Percentiles rank a stretch among this genome's conserved stretches.
Conservation (phyloP, 768 basidiomycete genomes). For the Lactarius hatsudake region DNA sequence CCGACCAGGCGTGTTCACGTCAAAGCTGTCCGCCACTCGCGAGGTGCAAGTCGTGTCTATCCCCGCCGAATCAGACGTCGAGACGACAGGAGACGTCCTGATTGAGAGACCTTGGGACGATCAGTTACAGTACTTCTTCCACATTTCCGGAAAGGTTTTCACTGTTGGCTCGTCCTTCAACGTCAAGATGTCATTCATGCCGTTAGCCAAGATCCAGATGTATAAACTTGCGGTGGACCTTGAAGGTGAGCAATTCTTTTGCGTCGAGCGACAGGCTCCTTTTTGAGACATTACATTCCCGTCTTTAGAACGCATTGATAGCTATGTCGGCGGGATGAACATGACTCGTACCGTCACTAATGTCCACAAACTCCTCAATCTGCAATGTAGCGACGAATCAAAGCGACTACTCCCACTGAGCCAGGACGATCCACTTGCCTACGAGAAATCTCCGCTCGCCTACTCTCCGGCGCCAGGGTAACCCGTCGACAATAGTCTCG, state of each 20-base stretch:
- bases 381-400: conserved; percentile 56
- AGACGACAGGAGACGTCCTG: conserved; percentile 75
- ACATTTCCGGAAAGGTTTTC: conserved; percentile 71
- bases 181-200: conserved; percentile 76
- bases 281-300: neutral
- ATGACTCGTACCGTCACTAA: conserved; percentile 68
- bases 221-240: conserved; percentile 68
- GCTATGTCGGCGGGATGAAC: conserved; percentile 66
- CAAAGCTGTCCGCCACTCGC: conserved; percentile 63
- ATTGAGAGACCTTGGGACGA: conserved; percentile 91
- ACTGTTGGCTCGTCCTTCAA: conserved; percentile 82
- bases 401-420: conserved; percentile 74
- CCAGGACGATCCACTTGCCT: conserved; percentile 62
- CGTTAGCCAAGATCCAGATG: conserved; percentile 79
- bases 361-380: conserved; percentile 54
- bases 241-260: conserved; percentile 60
- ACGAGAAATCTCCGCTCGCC: conserved; percentile 64
- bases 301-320: conserved; percentile 71
- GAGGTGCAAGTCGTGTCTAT: conserved; percentile 74
- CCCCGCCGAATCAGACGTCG: conserved; percentile 82
- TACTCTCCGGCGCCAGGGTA: conserved; percentile 46
- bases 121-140: conserved; percentile 78
- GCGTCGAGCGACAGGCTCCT: neutral
- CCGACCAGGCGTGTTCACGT: conserved; percentile 76
- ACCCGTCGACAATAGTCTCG: conserved; percentile 56